A percentile compares a stretch with the other conserved stretches of the same genome.
phyloP scores from a whole-genome alignment of 331 rosid species.

The Malus hybrid region DNA sequence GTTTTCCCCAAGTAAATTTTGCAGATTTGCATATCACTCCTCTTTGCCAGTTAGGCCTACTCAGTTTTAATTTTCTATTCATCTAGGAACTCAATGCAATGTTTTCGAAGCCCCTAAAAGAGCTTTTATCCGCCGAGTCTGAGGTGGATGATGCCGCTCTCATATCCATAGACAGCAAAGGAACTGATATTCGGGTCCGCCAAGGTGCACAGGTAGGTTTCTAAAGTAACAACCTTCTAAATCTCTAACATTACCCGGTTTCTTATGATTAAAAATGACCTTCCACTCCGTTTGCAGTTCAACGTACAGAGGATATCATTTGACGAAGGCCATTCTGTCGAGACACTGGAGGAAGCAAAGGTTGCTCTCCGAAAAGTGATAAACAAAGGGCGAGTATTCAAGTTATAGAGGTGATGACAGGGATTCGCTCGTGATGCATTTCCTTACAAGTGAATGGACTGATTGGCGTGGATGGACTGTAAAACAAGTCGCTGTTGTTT shows the following conservation, averaged over 20 bases:
- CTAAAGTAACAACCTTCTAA: background rate
- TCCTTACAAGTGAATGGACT: background rate
- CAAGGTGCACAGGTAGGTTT: constrained; percentile 89
- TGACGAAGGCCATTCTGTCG: constrained; percentile 81
- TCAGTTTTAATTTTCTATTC: constrained; percentile 10
- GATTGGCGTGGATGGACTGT: background rate
- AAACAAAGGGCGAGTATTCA: constrained; percentile 58
- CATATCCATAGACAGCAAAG: constrained; percentile 96
- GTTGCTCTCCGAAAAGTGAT: constrained; percentile 78
- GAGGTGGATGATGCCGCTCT: constrained; percentile 97
- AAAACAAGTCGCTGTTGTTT: background rate
- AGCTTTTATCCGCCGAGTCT: constrained; percentile 67
- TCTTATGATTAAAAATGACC: background rate
- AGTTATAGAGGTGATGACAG: constrained; percentile 44
- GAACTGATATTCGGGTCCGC: constrained; percentile 89
- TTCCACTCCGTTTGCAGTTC: constrained; percentile 47
- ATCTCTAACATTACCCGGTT: background rate
- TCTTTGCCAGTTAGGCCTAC: background rate
- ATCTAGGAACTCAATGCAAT: constrained; percentile 79
- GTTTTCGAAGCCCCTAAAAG: constrained; percentile 88
- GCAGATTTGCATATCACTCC: background rate
- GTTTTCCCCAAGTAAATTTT: background rate
- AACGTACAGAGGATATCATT: constrained; percentile 90
- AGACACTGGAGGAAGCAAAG: constrained; percentile 92
- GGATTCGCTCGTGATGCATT: background rate